Evolutionary conservation across 2,329 filamentous ascomycete species (phyloP).

Genomic region (Microdochium trichocladiopsis): DNA sequence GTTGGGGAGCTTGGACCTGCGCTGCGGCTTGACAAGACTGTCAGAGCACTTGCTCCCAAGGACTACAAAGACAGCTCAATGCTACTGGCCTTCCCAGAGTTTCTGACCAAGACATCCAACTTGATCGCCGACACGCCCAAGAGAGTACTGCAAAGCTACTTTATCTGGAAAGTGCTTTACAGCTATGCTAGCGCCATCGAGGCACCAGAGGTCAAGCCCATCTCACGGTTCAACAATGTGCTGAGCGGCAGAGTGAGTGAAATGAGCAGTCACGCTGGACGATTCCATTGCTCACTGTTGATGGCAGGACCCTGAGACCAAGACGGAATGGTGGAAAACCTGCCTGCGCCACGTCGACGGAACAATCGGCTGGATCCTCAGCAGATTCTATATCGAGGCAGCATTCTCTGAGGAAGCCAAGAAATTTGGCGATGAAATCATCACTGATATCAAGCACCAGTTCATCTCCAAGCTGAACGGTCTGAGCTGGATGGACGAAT

Average conservation of each 20-base stretch:
- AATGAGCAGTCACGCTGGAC: background rate
- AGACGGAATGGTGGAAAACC: slow-evolving; percentile 58
- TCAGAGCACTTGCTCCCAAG: slow-evolving; percentile 43
- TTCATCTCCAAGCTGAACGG: slow-evolving; percentile 43
- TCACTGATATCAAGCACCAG: slow-evolving; percentile 62
- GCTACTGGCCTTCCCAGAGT: slow-evolving; percentile 52
- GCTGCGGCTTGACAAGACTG: slow-evolving; percentile 43
- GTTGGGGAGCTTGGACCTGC: slow-evolving; percentile 47
- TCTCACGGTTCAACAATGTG: slow-evolving; percentile 51
- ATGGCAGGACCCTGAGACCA: slow-evolving; percentile 47
- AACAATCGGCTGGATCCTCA: slow-evolving; percentile 60
- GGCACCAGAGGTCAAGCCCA: slow-evolving; percentile 51
- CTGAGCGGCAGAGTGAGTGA: slow-evolving; percentile 44
- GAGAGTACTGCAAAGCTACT: slow-evolving; percentile 53
- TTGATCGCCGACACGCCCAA: slow-evolving; percentile 46
- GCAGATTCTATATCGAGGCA: slow-evolving; percentile 63
- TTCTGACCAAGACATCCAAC: slow-evolving; percentile 48
- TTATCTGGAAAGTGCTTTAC: slow-evolving; percentile 57
- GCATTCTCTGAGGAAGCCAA: slow-evolving; percentile 62
- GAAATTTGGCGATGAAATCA: slow-evolving; percentile 59
- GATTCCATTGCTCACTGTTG: slow-evolving; percentile 2
- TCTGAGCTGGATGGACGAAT: slow-evolving; percentile 51
- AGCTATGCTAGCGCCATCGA: slow-evolving; percentile 46
- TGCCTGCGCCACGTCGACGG: slow-evolving; percentile 52
- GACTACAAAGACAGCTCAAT: slow-evolving; percentile 43